A percentile compares a stretch with the other conserved stretches of the same genome.
Conservation (phyloP, 139 green algal species). For the Chlorella ohadii region DNA sequence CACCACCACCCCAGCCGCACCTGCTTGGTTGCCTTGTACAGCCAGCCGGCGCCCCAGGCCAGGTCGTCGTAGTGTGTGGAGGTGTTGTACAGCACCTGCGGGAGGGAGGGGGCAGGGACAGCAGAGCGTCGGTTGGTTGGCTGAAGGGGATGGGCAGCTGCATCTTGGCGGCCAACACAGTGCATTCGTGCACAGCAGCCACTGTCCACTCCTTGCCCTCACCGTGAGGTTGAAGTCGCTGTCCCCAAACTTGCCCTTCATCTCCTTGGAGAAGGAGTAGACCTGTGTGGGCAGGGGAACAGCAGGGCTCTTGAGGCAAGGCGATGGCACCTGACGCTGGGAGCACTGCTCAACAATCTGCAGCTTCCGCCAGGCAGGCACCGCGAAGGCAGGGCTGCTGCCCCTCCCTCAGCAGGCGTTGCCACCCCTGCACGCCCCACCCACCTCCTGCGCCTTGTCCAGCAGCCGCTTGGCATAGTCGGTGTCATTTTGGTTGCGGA, state of each 20-base stretch:
- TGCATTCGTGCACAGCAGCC: no score
- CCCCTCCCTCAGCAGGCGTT: background rate
- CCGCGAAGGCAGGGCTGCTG: no score
- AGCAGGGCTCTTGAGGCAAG: no score
- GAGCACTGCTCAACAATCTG: background rate
- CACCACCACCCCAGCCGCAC: background rate
- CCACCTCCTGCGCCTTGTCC: constrained; percentile 48
- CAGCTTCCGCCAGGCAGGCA: no score
- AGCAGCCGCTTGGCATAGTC: constrained; percentile 57
- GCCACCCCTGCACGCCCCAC: background rate
- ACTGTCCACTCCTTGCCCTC: no score
- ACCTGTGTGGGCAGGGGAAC: background rate
- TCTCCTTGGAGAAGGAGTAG: background rate
- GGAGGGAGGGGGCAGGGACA: no score
- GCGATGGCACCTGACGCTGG: background rate
- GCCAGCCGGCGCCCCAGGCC: constrained; percentile 72
- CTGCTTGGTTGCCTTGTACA: constrained; percentile 69
- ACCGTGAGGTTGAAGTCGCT: constrained; percentile 52
- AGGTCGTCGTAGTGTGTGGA: constrained; percentile 73
- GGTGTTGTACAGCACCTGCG: constrained; percentile 57
- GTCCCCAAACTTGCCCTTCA: constrained; percentile 29
- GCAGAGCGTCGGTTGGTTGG: no score
- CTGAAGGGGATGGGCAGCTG: no score
- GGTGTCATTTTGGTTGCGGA: constrained; percentile 46
- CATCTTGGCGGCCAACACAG: no score